A percentile compares a stretch with the other conserved stretches of the same genome.
phyloP scores from a whole-genome alignment of 1,284 basidiomycete genomes.

The Porodaedalea pini region DNA sequence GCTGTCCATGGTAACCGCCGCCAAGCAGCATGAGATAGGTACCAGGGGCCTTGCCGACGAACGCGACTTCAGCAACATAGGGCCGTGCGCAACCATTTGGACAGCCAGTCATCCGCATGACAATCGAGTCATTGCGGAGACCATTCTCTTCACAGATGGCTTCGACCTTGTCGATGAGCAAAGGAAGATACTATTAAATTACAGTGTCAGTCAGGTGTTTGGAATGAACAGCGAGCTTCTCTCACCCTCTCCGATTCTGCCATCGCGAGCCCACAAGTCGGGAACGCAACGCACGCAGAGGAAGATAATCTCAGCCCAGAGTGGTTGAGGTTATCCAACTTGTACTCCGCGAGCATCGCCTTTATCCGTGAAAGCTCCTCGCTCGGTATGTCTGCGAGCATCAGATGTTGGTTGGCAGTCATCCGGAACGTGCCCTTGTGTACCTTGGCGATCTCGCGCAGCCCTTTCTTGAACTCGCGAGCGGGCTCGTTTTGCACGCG shows the following conservation, averaged over 20 bases:
- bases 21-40: conserved; percentile 95
- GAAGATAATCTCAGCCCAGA: conserved; percentile 81
- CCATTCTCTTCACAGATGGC: conserved; percentile 92
- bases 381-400: conserved; percentile 81
- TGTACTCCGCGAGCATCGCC: conserved; percentile 78
- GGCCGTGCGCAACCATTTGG: conserved; percentile 93
- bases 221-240: conserved; percentile 11
- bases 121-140: conserved; percentile 87
- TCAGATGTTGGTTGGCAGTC: conserved; percentile 93
- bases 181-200: conserved; percentile 74
- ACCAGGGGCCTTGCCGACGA: conserved; percentile 95
- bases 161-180: conserved; percentile 94
- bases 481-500: conserved; percentile 92
- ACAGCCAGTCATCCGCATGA: conserved; percentile 98
- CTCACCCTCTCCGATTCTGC: conserved; percentile 86
- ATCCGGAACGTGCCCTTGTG: conserved; percentile 94
- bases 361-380: conserved; percentile 79
- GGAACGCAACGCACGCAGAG: conserved; percentile 96
- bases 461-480: conserved; percentile 88
- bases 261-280: conserved; percentile 91
- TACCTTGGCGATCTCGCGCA: conserved; percentile 88
- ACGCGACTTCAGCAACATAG: conserved; percentile 94
- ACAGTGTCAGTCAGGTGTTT: conserved; percentile 13
- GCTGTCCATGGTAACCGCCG: conserved; percentile 90
- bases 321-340: conserved; percentile 85